phyloP scores from a whole-genome alignment of 2,329 filamentous ascomycete species.

The Claviceps citrina region DNA sequence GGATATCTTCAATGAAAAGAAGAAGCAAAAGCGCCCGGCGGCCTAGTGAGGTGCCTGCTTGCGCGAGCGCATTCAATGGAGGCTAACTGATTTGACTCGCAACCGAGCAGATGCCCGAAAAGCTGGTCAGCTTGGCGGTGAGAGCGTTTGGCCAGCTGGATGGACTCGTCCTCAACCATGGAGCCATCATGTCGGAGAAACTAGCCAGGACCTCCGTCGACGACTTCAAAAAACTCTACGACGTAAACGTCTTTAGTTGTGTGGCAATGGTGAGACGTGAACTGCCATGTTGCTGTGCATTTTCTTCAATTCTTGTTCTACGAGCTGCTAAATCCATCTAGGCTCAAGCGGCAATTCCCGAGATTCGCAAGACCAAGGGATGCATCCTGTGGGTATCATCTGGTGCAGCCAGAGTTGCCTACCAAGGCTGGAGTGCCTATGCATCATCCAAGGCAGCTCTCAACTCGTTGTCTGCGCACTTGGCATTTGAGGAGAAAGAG shows the following conservation, averaged over 20 bases:
- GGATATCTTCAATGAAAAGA: neutral
- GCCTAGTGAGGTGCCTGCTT: neutral
- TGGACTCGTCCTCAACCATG: conserved; percentile 78
- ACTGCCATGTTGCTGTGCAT: no score
- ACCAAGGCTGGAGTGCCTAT: conserved; percentile 64
- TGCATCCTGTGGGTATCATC: conserved; percentile 67
- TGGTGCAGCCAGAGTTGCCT: conserved; percentile 53
- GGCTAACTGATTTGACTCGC: neutral
- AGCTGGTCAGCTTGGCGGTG: conserved; percentile 50
- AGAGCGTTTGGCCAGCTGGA: conserved; percentile 59
- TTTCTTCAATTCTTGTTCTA: no score
- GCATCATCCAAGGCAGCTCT: conserved; percentile 70
- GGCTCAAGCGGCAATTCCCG: conserved; percentile 55
- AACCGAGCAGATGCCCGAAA: conserved; percentile 34
- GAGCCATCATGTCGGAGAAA: conserved; percentile 59
- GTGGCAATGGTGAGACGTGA: conserved; percentile 52
- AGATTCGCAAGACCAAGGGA: conserved; percentile 53
- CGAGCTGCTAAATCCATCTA: conserved; percentile 21
- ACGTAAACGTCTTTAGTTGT: conserved; percentile 76
- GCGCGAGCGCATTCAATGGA: neutral
- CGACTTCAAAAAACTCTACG: conserved; percentile 62
- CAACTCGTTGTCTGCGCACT: conserved; percentile 60
- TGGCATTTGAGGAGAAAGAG: conserved; percentile 61
- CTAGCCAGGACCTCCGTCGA: conserved; percentile 52
- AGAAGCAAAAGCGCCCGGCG: neutral